Percentiles rank a stretch among this genome's conserved stretches.
Evolutionary conservation across 371 early-diverging fungal genomes (phyloP).

Genomic region (Mortierella sp.): DNA sequence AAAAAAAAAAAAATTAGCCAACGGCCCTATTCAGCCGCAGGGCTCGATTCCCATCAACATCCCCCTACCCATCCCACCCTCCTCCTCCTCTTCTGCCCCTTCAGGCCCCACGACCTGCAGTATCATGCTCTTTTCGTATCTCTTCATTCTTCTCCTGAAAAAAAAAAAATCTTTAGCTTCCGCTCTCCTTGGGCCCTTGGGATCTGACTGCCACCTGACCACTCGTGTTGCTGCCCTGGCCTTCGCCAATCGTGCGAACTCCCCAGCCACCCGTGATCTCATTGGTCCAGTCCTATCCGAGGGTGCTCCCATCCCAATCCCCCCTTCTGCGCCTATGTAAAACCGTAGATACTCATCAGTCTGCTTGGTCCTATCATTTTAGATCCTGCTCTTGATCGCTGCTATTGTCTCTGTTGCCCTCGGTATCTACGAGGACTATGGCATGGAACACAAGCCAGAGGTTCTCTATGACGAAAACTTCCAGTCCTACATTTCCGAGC

Average conservation of each 20-base stretch:
- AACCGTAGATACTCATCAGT: constrained; percentile 8
- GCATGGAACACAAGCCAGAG: constrained; percentile 53
- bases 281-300: too few relatives aligned
- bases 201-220: too few relatives aligned
- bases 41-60: too few relatives aligned
- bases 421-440: constrained; percentile 86
- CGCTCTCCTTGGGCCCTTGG: too few relatives aligned
- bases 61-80: too few relatives aligned
- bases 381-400: constrained; percentile 81
- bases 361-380: constrained; percentile 28
- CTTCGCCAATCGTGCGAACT: background rate
- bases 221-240: background rate
- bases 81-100: too few relatives aligned
- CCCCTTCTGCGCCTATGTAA: background rate
- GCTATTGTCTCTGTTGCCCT: constrained; percentile 86
- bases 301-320: background rate
- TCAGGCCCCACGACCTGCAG: too few relatives aligned
- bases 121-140: too few relatives aligned
- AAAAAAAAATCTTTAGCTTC: too few relatives aligned
- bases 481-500: constrained; percentile 45
- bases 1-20: too few relatives aligned
- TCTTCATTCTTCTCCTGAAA: too few relatives aligned
- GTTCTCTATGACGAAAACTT: constrained; percentile 32
- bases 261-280: background rate
- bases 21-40: too few relatives aligned